phyloP scores from a whole-genome alignment of 352 stramenopile species.

The Globisporangium ultimum region DNA sequence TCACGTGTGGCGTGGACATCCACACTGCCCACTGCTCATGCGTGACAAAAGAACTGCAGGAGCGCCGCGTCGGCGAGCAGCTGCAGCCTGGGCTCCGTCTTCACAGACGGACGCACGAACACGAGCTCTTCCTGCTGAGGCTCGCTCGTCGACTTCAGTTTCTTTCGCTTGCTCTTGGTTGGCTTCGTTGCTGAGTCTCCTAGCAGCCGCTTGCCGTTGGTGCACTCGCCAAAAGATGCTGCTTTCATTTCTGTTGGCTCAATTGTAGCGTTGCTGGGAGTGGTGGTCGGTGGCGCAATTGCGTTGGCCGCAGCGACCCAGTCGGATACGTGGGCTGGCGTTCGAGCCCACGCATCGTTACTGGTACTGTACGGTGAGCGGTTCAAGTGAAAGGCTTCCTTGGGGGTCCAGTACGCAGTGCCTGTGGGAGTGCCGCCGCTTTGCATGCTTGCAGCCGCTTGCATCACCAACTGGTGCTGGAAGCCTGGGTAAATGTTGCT shows the following conservation, averaged over 20 bases:
- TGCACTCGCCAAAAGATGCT: slow-evolving; percentile 22
- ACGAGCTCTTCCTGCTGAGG: slow-evolving; percentile 10
- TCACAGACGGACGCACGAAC: slow-evolving; percentile 7
- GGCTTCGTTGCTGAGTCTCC: slow-evolving; percentile 1
- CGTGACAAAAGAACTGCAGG: slow-evolving; percentile 58
- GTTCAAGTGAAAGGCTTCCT: slow-evolving; percentile 1
- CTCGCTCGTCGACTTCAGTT: not conserved
- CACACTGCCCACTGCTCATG: slow-evolving; percentile 14
- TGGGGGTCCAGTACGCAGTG: slow-evolving; percentile 11
- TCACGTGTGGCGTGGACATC: too few relatives aligned
- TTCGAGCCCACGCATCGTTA: not conserved
- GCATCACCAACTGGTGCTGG: slow-evolving; percentile 28
- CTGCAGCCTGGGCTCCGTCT: slow-evolving; percentile 45
- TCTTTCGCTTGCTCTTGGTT: slow-evolving; percentile 11
- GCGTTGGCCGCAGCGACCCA: not conserved
- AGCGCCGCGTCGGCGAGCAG: slow-evolving; percentile 72
- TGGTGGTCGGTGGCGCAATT: not conserved
- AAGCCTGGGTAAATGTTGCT: slow-evolving; percentile 16
- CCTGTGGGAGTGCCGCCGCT: too few relatives aligned
- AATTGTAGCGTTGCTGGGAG: slow-evolving; percentile 29
- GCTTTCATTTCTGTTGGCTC: slow-evolving; percentile 47
- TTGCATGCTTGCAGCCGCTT: slow-evolving; percentile 5
- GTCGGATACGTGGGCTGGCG: not conserved
- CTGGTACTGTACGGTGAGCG: slow-evolving; percentile 1
- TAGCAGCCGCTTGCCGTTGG: slow-evolving; percentile 37